A percentile compares a stretch with the other conserved stretches of the same genome.
phyloP scores from a whole-genome alignment of 2,329 filamentous ascomycete species.

The Monosporascus sp. region DNA sequence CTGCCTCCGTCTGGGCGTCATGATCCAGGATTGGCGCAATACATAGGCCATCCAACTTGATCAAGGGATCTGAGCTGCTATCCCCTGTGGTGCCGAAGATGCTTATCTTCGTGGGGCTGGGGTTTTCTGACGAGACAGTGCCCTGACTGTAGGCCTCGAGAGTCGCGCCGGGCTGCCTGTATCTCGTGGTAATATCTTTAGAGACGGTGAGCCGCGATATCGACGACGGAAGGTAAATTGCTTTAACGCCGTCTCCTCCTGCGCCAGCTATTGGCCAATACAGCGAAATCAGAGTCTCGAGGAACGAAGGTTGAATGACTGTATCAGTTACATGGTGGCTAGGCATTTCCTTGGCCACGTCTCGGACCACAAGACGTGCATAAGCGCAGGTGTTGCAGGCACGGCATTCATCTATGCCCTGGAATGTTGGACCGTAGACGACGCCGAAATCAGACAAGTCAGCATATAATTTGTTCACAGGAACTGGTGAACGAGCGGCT shows the following conservation, averaged over 20 bases:
- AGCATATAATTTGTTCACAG: conserved; percentile 38
- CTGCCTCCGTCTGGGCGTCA: conserved; percentile 20
- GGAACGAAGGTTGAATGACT: conserved; percentile 32
- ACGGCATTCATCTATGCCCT: conserved; percentile 41
- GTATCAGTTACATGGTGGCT: conserved; percentile 27
- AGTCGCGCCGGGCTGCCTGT: conserved; percentile 22
- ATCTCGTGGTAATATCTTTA: conserved; percentile 18
- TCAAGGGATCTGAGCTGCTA: conserved; percentile 26
- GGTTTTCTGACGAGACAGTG: conserved; percentile 19
- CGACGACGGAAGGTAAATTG: conserved; percentile 39
- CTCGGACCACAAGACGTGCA: conserved; percentile 30
- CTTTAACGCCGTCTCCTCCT: conserved; percentile 23
- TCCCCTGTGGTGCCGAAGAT: conserved; percentile 29
- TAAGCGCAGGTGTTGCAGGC: conserved; percentile 30
- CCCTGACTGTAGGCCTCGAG: conserved; percentile 33
- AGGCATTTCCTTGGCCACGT: conserved; percentile 35
- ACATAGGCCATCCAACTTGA: conserved; percentile 31
- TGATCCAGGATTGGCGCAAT: conserved; percentile 37
- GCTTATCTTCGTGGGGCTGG: conserved; percentile 31
- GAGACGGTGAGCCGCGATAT: conserved; percentile 34
- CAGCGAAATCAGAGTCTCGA: conserved; percentile 36
- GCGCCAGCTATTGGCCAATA: conserved; percentile 35
- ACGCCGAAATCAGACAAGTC: conserved; percentile 41
- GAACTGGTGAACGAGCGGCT: conserved; percentile 23
- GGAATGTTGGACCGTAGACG: conserved; percentile 46